A percentile compares a stretch with the other conserved stretches of the same genome.
phyloP scores from a whole-genome alignment of 2,329 filamentous ascomycete species.

The Leptographium radiaticola region DNA sequence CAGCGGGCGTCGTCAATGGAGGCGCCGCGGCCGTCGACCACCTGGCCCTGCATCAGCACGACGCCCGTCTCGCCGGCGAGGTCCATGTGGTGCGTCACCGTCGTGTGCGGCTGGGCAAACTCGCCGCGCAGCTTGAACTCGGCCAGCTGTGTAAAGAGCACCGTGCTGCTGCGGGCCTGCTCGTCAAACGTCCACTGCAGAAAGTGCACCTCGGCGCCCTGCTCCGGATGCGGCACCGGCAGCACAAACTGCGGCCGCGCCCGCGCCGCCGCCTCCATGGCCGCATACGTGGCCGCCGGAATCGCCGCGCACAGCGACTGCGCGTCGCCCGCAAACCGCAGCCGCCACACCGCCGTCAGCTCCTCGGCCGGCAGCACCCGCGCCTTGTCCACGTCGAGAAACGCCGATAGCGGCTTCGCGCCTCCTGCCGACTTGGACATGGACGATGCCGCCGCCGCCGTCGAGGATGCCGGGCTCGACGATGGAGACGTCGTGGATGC shows the following conservation, averaged over 20 bases:
- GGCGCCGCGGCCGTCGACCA: constrained; percentile 65
- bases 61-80: constrained; percentile 60
- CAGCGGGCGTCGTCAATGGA: constrained; percentile 73
- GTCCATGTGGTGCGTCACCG: constrained; percentile 82
- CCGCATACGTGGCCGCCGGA: constrained; percentile 56
- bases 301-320: constrained; percentile 76
- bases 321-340: constrained; percentile 63
- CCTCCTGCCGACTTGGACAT: constrained; percentile 19
- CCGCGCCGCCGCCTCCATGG: constrained; percentile 59
- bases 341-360: constrained; percentile 78
- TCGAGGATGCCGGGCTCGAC: not conserved
- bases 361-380: constrained; percentile 62
- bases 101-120: constrained; percentile 85
- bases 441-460: not conserved
- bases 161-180: constrained; percentile 34
- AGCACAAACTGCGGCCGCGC: constrained; percentile 80
- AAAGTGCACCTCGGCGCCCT: constrained; percentile 86
- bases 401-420: constrained; percentile 30
- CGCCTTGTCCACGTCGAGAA: constrained; percentile 69
- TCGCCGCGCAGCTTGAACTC: constrained; percentile 87
- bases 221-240: constrained; percentile 56
- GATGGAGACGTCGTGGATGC: not conserved
- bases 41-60: constrained; percentile 74
- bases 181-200: constrained; percentile 86
- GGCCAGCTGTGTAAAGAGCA: constrained; percentile 87